phyloP scores from a whole-genome alignment of 768 basidiomycete genomes.

The Calvatia gigantea region DNA sequence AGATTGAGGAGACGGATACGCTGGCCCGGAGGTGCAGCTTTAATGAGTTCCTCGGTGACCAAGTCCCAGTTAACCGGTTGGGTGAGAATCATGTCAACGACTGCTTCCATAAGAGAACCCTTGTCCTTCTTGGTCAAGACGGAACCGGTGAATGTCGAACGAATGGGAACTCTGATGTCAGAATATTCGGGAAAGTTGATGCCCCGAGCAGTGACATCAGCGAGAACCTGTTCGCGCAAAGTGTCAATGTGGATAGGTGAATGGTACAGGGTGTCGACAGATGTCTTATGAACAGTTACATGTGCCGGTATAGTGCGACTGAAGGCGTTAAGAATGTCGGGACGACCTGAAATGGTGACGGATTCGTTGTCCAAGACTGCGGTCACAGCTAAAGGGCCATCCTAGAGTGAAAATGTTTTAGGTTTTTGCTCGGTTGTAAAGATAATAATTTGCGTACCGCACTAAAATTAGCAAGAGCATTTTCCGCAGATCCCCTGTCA shows the following conservation, averaged over 20 bases:
- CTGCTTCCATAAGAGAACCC: slow-evolving; percentile 34
- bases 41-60: slow-evolving; percentile 26
- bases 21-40: slow-evolving; percentile 16
- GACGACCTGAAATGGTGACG: slow-evolving; percentile 53
- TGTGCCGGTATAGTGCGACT: slow-evolving; percentile 29
- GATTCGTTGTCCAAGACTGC: slow-evolving; percentile 42
- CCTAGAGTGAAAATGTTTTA: slow-evolving; percentile 13
- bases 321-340: slow-evolving; percentile 42
- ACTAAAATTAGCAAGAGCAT: slow-evolving; percentile 16
- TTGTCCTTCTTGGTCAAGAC: slow-evolving; percentile 19
- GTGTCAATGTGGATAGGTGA: slow-evolving; percentile 24
- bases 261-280: slow-evolving; percentile 49
- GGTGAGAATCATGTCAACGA: slow-evolving; percentile 43
- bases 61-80: slow-evolving; percentile 48
- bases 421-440: slow-evolving; percentile 3
- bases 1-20: slow-evolving; percentile 37
- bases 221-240: slow-evolving; percentile 34
- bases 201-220: slow-evolving; percentile 33
- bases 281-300: slow-evolving; percentile 35
- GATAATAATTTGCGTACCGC: slow-evolving; percentile 13
- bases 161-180: slow-evolving; percentile 40
- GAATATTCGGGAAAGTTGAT: slow-evolving; percentile 44
- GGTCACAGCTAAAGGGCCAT: slow-evolving; percentile 38
- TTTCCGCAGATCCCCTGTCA: slow-evolving; percentile 19
- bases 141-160: slow-evolving; percentile 38